Evolutionary conservation across 768 basidiomycete species (phyloP).

Genomic region (Kwoniella sp.): DNA sequence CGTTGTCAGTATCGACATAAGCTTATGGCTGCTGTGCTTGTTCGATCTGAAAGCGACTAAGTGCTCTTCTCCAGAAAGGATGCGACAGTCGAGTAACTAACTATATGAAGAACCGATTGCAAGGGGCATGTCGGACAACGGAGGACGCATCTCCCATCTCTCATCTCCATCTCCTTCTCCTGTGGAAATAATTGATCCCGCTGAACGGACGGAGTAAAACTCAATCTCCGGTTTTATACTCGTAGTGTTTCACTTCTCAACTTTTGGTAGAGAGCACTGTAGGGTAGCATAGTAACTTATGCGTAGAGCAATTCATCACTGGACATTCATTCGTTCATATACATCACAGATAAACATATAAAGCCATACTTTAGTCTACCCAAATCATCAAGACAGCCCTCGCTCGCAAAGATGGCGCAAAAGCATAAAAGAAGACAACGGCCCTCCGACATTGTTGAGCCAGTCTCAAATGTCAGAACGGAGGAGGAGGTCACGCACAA

Average conservation of each 20-base stretch:
- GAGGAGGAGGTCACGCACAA: constrained; percentile 13
- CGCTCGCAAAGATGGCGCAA: constrained; percentile 19
- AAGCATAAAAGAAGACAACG: constrained; percentile 19
- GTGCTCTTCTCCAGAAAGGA: no score
- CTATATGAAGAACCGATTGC: background rate
- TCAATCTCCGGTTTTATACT: background rate
- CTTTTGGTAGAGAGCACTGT: background rate
- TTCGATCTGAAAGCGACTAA: background rate
- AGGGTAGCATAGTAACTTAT: no score
- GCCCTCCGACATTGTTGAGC: constrained; percentile 10
- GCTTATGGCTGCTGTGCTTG: background rate
- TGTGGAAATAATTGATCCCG: background rate
- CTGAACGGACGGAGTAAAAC: background rate
- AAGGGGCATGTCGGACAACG: background rate
- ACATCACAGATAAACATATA: no score
- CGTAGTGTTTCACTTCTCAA: background rate
- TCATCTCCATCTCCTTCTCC: no score
- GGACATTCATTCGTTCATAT: no score
- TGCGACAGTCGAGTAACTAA: no score
- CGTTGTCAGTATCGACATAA: background rate
- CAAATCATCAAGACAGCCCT: no score
- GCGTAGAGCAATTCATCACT: no score
- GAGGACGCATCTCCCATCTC: background rate
- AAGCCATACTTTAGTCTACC: no score
- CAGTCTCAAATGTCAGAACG: background rate